Conservation (phyloP, 2,329 filamentous ascomycete species). For the Verticillium isaacii region DNA sequence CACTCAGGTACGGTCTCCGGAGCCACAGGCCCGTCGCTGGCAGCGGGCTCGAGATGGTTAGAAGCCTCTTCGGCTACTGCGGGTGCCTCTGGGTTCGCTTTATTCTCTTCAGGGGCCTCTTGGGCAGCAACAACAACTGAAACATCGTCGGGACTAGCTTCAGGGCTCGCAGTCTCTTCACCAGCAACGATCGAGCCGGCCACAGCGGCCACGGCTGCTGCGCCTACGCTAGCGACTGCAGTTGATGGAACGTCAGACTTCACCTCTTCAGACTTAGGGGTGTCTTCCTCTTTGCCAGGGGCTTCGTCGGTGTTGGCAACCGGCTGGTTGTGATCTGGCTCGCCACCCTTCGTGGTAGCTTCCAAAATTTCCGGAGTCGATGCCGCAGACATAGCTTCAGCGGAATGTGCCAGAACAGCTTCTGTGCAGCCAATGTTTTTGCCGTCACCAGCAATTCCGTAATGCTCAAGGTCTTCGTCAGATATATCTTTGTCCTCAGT, state of each 20-base stretch:
- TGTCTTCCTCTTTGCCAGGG: background rate
- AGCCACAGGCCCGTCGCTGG: background rate
- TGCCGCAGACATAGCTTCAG: background rate
- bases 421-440: background rate
- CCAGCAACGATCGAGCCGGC: background rate
- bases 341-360: background rate
- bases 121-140: background rate
- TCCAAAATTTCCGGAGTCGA: background rate
- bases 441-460: background rate
- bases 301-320: background rate
- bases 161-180: background rate
- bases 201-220: background rate
- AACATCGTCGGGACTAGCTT: background rate
- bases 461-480: background rate
- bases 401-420: background rate
- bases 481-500: background rate
- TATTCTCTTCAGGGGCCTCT: background rate
- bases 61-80: background rate
- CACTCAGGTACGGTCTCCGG: background rate
- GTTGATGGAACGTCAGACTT: background rate
- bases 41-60: background rate
- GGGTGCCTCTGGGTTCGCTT: background rate
- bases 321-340: background rate
- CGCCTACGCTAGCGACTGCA: background rate
- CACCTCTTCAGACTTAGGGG: background rate